phyloP scores from a whole-genome alignment of 106 monocot genomes.

The Apostasia ramifera region DNA sequence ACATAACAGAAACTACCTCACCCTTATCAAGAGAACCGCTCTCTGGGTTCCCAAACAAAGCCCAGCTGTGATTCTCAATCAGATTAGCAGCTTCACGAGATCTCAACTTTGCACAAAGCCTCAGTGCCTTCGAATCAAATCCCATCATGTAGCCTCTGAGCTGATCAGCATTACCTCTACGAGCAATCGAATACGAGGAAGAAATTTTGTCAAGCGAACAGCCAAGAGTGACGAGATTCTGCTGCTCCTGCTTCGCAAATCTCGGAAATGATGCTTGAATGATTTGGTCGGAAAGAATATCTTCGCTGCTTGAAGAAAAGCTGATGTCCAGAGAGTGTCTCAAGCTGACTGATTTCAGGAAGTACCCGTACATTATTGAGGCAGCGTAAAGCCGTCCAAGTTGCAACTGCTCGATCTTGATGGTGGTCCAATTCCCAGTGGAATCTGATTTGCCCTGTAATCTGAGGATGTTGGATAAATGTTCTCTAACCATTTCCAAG shows the following conservation, averaged over 20 bases:
- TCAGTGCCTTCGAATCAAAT: constrained; percentile 37
- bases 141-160: constrained; percentile 48
- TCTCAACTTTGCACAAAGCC: constrained; percentile 50
- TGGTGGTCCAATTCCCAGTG: constrained; percentile 11
- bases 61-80: constrained; percentile 59
- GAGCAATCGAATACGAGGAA: constrained; percentile 9
- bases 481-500: constrained; percentile 38
- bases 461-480: constrained; percentile 35
- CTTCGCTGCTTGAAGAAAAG: constrained; percentile 24
- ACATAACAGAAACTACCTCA: constrained; percentile 19
- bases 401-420: constrained; percentile 38
- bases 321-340: constrained; percentile 41
- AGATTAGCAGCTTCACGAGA: constrained; percentile 38
- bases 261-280: neutral
- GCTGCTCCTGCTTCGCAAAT: neutral
- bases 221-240: constrained; percentile 16
- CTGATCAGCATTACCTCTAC: constrained; percentile 15
- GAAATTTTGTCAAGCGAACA: constrained; percentile 14
- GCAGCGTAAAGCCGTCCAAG: constrained; percentile 55
- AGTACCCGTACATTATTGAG: constrained; percentile 61
- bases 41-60: constrained; percentile 32
- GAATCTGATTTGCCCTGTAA: constrained; percentile 13
- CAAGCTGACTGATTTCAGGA: constrained; percentile 37
- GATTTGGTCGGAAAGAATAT: constrained; percentile 7
- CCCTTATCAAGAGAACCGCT: constrained; percentile 7